Conservation (phyloP, 2,329 filamentous ascomycete genomes). For the Aspergillus fructus region DNA sequence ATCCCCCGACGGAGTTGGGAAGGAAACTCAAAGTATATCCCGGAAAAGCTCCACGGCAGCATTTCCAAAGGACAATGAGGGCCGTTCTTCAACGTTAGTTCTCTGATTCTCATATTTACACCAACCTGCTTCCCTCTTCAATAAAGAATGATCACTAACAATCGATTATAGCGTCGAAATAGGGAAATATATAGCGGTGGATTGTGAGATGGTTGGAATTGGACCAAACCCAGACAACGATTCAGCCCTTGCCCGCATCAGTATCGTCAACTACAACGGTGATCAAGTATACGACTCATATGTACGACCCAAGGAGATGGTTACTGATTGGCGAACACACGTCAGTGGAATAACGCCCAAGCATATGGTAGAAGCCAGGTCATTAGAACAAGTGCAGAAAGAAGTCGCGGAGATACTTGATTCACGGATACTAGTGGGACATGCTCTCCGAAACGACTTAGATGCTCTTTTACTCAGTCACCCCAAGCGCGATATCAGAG, state of each 20-base stretch:
- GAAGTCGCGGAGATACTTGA: constrained; percentile 68
- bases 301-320: constrained; percentile 72
- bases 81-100: constrained; percentile 50
- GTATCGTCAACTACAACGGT: constrained; percentile 90
- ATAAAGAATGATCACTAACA: constrained; percentile 14
- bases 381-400: constrained; percentile 74
- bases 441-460: constrained; percentile 77
- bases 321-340: constrained; percentile 86
- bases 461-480: constrained; percentile 75
- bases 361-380: constrained; percentile 68
- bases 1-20: constrained; percentile 30
- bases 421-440: constrained; percentile 74
- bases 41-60: constrained; percentile 57
- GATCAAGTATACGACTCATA: constrained; percentile 92
- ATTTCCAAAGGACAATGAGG: constrained; percentile 63
- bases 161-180: constrained; percentile 59
- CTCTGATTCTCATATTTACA: constrained; percentile 12
- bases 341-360: constrained; percentile 78
- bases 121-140: neutral
- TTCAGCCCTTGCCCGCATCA: constrained; percentile 81
- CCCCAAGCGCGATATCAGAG: constrained; percentile 73
- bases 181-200: constrained; percentile 88
- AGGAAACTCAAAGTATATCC: constrained; percentile 62
- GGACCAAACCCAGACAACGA: constrained; percentile 61
- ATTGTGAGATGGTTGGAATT: constrained; percentile 98